These are phyloP conservation scores for Citrullus amarus DNA, from an alignment of 306 rosid genomes.

Conservation along the genomic window DNA sequence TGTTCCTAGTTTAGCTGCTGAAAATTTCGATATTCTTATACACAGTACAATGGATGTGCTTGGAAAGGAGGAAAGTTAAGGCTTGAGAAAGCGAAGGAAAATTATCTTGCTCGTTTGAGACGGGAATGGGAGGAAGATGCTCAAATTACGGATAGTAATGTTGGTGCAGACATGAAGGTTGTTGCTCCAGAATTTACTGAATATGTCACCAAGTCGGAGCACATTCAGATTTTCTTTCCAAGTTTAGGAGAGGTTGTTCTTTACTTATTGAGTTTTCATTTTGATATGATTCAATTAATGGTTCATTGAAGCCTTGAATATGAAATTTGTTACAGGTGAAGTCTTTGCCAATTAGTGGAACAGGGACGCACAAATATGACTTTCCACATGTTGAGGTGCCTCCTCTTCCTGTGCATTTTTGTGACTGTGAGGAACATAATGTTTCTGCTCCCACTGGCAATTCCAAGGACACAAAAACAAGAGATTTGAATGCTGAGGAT, in stretches of 20 bases:
- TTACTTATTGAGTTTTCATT: not conserved
- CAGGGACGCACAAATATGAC: constrained; percentile 87
- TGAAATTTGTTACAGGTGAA: constrained; percentile 47
- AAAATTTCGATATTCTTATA: not conserved
- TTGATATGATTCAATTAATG: not conserved
- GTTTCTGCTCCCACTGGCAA: constrained; percentile 17
- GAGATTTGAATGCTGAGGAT: constrained; percentile 17
- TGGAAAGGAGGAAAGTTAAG: constrained; percentile 85
- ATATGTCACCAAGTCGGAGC: constrained; percentile 12
- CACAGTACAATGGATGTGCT: constrained; percentile 83
- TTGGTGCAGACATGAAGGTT: constrained; percentile 3
- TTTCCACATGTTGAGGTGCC: constrained; percentile 68
- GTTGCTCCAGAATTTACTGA: constrained; percentile 13
- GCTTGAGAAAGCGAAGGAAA: constrained; percentile 79
- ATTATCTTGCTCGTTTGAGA: constrained; percentile 46
- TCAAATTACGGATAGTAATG: constrained; percentile 6
- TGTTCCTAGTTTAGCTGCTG: not conserved
- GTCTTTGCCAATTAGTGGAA: constrained; percentile 69
- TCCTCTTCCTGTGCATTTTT: constrained; percentile 62
- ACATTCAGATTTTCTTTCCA: constrained; percentile 54
- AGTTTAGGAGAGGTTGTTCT: constrained; percentile 43
- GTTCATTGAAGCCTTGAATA: not conserved
- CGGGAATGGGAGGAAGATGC: constrained; percentile 57
- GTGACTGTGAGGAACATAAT: constrained; percentile 90
- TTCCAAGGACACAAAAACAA: constrained; percentile 14